Evolutionary conservation across 495 filamentous ascomycete genomes (phyloP).

Genomic region (Penicillium taxi): DNA sequence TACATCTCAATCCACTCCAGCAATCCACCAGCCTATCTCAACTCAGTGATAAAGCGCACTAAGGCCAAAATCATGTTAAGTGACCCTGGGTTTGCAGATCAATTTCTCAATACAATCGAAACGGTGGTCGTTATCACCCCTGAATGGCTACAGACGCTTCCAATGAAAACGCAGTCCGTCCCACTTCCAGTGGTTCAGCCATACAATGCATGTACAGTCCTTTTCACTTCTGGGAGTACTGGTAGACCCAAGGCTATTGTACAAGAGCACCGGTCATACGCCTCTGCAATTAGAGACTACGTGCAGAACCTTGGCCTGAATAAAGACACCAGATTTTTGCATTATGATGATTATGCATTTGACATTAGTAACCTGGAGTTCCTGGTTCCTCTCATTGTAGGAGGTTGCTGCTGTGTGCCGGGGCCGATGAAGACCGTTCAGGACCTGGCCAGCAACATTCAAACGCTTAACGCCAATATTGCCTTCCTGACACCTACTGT

Average conservation of each 20-base stretch:
- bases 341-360: constrained; percentile 40
- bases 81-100: background rate
- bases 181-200: constrained; percentile 4
- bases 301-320: constrained; percentile 6
- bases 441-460: constrained; percentile 25
- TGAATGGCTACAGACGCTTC: constrained; percentile 1
- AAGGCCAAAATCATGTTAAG: constrained; percentile 4
- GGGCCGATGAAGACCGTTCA: constrained; percentile 22
- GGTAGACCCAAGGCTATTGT: constrained; percentile 42
- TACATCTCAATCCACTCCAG: constrained; percentile 8
- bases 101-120: background rate
- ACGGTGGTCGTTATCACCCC: background rate
- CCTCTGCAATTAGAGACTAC: constrained; percentile 17
- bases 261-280: constrained; percentile 33
- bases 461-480: constrained; percentile 26
- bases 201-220: constrained; percentile 17
- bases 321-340: constrained; percentile 24
- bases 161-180: background rate
- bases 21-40: constrained; percentile 5
- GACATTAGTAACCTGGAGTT: constrained; percentile 37
- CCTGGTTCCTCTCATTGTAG: constrained; percentile 28
- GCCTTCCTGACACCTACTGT: constrained; percentile 37
- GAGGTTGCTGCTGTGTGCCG: constrained; percentile 43
- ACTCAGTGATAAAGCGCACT: constrained; percentile 3
- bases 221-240: constrained; percentile 41